Evolutionary conservation across 1,139 yeast species (phyloP).

Genomic region (Saccharomycopsis hybrid): DNA sequence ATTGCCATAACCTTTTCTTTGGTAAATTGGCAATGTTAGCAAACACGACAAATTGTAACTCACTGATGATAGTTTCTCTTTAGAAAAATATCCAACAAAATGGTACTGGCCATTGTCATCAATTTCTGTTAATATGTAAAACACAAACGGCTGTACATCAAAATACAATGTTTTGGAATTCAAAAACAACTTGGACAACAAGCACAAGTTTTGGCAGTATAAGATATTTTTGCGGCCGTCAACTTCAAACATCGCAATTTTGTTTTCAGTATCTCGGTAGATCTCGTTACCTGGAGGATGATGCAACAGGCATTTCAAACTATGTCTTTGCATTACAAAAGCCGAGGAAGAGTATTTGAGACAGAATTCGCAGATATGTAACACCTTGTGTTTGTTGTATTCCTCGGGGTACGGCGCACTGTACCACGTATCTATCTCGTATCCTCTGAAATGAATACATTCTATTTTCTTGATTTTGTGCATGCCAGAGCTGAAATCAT

Average conservation of each 20-base stretch:
- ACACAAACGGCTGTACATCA: constrained; percentile 95
- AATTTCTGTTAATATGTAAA: constrained; percentile 84
- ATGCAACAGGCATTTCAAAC: constrained; percentile 58
- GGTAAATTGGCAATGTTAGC: constrained; percentile 91
- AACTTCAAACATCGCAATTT: constrained; percentile 85
- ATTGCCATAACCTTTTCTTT: constrained; percentile 90
- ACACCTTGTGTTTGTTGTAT: constrained; percentile 52
- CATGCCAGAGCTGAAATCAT: constrained; percentile 11
- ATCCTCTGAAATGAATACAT: constrained; percentile 60
- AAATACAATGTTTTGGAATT: constrained; percentile 95
- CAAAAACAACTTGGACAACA: constrained; percentile 77
- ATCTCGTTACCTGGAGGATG: constrained; percentile 99
- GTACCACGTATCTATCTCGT: constrained; percentile 85
- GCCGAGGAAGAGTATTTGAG: constrained; percentile 74
- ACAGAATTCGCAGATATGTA: constrained; percentile 82
- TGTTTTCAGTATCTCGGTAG: constrained; percentile 70
- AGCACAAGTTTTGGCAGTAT: constrained; percentile 93
- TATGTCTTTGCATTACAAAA: constrained; percentile 63
- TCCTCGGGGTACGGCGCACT: constrained; percentile 92
- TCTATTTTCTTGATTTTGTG: constrained; percentile 30
- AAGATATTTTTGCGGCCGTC: constrained; percentile 94
- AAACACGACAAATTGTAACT: constrained; percentile 97
- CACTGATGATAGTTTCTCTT: constrained; percentile 93
- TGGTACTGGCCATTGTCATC: constrained; percentile 70
- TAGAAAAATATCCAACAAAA: constrained; percentile 91